A percentile compares a stretch with the other conserved stretches of the same genome.
These are phyloP conservation scores for Spathaspora sp. DNA, from an alignment of 1,139 yeast genomes.

Conservation along the genomic window DNA sequence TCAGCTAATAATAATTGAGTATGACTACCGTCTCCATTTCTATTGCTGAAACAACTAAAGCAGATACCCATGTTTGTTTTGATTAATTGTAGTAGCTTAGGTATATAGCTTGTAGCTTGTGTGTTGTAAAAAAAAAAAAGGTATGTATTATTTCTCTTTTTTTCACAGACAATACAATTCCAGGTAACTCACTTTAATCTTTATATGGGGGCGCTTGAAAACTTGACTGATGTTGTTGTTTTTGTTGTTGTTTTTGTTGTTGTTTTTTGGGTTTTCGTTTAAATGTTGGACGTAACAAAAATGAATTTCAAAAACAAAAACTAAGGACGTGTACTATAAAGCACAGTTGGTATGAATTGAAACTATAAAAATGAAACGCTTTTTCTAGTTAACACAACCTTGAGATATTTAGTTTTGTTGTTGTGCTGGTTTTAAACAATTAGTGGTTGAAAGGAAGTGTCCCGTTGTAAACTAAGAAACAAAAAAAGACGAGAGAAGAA, in stretches of 20 bases:
- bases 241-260: no score
- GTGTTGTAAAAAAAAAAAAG: no score
- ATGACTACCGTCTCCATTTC: conserved; percentile 46
- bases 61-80: conserved; percentile 56
- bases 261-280: background rate
- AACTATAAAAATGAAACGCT: background rate
- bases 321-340: background rate
- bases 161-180: no score
- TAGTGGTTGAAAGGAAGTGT: background rate
- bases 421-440: background rate
- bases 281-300: background rate
- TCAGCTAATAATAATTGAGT: conserved; percentile 88
- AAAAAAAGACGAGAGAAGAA: background rate
- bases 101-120: no score
- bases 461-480: background rate
- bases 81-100: no score
- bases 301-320: background rate
- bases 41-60: conserved; percentile 56
- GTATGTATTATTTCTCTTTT: no score
- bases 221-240: background rate
- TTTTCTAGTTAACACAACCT: background rate
- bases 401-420: background rate
- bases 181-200: no score
- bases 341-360: background rate
- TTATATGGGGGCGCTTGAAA: background rate